phyloP scores from a whole-genome alignment of 768 basidiomycete genomes.

The Tricholoma bakamatsutake region DNA sequence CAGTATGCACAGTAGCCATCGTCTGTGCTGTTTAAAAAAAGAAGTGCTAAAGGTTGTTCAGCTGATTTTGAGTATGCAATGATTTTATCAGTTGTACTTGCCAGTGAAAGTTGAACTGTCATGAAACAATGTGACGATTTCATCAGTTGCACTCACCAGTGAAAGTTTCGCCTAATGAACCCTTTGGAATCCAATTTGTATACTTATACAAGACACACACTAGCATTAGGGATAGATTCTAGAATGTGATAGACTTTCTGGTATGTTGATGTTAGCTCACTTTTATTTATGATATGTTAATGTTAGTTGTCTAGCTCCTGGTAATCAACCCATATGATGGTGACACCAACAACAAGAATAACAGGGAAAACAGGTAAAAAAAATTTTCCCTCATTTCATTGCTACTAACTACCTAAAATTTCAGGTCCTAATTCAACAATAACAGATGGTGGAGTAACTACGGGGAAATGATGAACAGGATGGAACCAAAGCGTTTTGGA shows the following conservation, averaged over 20 bases:
- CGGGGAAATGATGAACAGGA: no score
- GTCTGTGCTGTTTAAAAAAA: constrained; percentile 11
- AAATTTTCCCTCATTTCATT: no score
- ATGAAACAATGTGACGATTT: no score
- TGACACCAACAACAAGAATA: no score
- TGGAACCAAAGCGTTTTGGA: no score
- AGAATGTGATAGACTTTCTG: background rate
- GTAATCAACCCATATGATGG: no score
- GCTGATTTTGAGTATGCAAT: background rate
- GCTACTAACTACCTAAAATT: no score
- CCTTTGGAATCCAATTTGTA: background rate
- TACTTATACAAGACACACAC: background rate
- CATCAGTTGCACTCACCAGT: background rate
- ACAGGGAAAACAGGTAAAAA: no score
- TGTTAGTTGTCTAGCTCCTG: background rate
- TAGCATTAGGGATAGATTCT: background rate
- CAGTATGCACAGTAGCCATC: constrained; percentile 16
- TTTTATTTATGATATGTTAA: background rate
- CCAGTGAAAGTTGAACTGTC: no score
- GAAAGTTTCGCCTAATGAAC: background rate
- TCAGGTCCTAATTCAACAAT: no score
- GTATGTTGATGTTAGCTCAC: background rate
- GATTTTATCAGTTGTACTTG: no score
- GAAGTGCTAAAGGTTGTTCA: constrained; percentile 1
- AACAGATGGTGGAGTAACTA: no score